Evolutionary conservation across 1,139 yeast species (phyloP).

Genomic region (Kodamaea ohmeri): DNA sequence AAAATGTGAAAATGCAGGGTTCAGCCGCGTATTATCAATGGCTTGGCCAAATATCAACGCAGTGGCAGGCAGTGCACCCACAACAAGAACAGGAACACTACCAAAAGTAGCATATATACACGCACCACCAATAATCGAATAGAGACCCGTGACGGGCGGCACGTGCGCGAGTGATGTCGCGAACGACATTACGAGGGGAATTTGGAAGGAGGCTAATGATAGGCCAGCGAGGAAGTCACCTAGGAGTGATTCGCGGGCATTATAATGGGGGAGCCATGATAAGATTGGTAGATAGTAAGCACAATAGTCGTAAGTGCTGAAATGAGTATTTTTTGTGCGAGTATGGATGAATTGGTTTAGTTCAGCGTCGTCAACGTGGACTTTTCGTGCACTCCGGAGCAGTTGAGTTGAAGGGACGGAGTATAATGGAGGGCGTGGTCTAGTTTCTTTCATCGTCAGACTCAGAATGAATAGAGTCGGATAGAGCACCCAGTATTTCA

Average conservation of each 20-base stretch:
- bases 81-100: conserved; percentile 33
- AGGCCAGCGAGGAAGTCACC: conserved; percentile 36
- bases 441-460: no score
- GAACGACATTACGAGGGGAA: conserved; percentile 36
- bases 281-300: conserved; percentile 35
- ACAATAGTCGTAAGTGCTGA: conserved; percentile 27
- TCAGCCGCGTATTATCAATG: conserved; percentile 22
- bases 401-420: conserved; percentile 29
- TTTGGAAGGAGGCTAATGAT: conserved; percentile 34
- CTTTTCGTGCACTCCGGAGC: conserved; percentile 19
- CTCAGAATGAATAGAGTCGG: no score
- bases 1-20: conserved; percentile 15
- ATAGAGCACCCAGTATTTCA: no score
- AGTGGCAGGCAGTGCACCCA: conserved; percentile 35
- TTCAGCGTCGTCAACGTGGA: conserved; percentile 18
- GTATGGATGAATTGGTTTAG: conserved; percentile 22
- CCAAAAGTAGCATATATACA: conserved; percentile 30
- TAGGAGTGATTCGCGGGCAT: conserved; percentile 14
- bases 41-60: conserved; percentile 33
- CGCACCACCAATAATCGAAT: conserved; percentile 30
- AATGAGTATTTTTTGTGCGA: background rate
- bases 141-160: conserved; percentile 32
- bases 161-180: conserved; percentile 34
- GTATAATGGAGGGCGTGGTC: conserved; percentile 28
- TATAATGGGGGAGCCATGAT: conserved; percentile 31